Evolutionary conservation across 352 stramenopile species (phyloP), one percentile per base, ranked within the genome.

Genomic region (Pythium oligandrum): DNA sequence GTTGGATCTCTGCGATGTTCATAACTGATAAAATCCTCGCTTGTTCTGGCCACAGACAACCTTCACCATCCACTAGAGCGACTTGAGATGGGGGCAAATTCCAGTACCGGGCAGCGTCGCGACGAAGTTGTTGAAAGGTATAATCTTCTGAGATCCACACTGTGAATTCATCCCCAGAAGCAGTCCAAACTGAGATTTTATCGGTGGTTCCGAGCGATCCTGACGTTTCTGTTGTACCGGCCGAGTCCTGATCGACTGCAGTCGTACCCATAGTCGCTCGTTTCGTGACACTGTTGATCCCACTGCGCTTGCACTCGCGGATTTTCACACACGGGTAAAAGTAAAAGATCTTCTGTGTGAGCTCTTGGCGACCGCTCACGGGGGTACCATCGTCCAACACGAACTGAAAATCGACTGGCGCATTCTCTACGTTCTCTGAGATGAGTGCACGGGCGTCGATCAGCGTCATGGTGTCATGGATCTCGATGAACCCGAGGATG

Each of bases 281-380:
- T 26, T 26, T 26, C 17, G 17, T 26, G 17, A 26, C 17, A 26
- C 17, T 26, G 17, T 26, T 26, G 17, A 26, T 26, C 17, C 17
- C 17, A 26, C 17, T 39, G 26, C 39, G 53, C 45, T 51, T 70
- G 43, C 65, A 66, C 11, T 78, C 75, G n/a, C 80, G 76, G 57
- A 89, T 88, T 53, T 75, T 81, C 40, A 91, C 66, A 47, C 81
- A 85, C 30, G 78, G 76, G 49, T 86, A 88, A 30, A 86, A 86
- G 44, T 78, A 68, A 17, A 63, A 40, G 40, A 89, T 75, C 49
- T 72, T 74, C 48, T 88, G 77, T 4, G 71, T 72, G 35, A 56
- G 65, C 55, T 89, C 80, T 55, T 91, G 78, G 2, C 70, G 64
- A 1, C 71, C 63, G 45, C 75, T 89, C 31, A 91, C 71, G 5